Conservation (phyloP, 2,329 filamentous ascomycete species). For the Trichophyton simii region DNA sequence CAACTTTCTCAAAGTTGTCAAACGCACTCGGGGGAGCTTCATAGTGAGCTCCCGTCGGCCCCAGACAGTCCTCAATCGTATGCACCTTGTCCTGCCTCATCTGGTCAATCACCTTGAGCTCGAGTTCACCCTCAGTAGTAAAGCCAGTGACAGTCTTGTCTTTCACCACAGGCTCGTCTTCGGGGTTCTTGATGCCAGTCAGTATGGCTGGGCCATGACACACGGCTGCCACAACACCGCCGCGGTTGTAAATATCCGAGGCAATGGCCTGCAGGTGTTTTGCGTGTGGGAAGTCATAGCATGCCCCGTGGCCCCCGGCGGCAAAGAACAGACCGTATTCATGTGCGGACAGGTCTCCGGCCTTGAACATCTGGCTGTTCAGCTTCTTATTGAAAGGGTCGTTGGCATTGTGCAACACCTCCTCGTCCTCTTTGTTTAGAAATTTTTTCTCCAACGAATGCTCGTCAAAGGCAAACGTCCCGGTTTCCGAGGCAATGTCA, state of each 20-base stretch:
- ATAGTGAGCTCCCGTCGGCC: conserved; percentile 9
- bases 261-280: conserved; percentile 32
- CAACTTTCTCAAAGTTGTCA: conserved; percentile 14
- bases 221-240: conserved; percentile 33
- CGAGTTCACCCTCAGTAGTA: conserved; percentile 27
- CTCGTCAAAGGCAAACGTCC: conserved; percentile 32
- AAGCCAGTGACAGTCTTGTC: conserved; percentile 31
- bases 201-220: conserved; percentile 30
- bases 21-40: conserved; percentile 10
- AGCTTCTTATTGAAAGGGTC: conserved; percentile 36
- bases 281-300: conserved; percentile 37
- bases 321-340: conserved; percentile 15
- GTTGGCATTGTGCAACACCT: conserved; percentile 26
- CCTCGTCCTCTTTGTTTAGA: conserved; percentile 27
- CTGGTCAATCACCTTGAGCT: conserved; percentile 23
- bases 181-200: conserved; percentile 20
- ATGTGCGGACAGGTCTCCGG: conserved; percentile 13
- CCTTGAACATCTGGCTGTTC: conserved; percentile 23
- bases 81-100: conserved; percentile 17
- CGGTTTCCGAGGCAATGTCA: conserved; percentile 35
- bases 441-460: conserved; percentile 30
- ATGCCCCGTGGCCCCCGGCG: conserved; percentile 26
- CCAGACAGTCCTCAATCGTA: conserved; percentile 13
- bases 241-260: conserved; percentile 28
- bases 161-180: conserved; percentile 24